phyloP scores from a whole-genome alignment of 2,329 filamentous ascomycete genomes.

The Xylaria sp. region DNA sequence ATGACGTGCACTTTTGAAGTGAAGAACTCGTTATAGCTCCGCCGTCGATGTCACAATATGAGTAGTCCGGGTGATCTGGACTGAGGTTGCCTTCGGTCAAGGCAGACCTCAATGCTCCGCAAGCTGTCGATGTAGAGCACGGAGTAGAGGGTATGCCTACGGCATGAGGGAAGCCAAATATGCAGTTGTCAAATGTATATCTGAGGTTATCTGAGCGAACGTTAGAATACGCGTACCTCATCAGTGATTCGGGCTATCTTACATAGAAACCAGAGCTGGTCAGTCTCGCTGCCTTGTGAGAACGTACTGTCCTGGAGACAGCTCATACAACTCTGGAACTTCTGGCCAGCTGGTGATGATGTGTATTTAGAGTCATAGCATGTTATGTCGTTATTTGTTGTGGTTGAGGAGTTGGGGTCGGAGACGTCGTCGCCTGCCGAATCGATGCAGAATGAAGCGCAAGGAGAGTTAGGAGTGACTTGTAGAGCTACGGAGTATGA shows the following conservation, averaged over 20 bases:
- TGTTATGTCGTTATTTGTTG: conserved; percentile 57
- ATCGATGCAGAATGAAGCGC: conserved; percentile 62
- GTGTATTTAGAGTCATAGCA: conserved; percentile 60
- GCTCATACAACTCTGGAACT: conserved; percentile 61
- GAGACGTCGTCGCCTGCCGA: conserved; percentile 53
- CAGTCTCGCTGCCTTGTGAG: conserved; percentile 59
- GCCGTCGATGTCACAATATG: conserved; percentile 59
- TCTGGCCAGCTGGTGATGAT: conserved; percentile 54
- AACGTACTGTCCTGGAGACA: conserved; percentile 65
- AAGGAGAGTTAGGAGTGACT: conserved; percentile 66
- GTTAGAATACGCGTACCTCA: conserved; percentile 29
- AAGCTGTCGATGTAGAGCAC: conserved; percentile 63
- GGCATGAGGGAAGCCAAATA: conserved; percentile 64
- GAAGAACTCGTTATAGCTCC: conserved; percentile 50
- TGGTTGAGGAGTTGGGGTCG: conserved; percentile 60
- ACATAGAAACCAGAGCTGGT: conserved; percentile 68
- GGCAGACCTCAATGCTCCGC: conserved; percentile 57
- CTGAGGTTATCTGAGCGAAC: conserved; percentile 61
- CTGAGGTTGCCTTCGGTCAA: conserved; percentile 56
- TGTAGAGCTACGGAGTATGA: conserved; percentile 52
- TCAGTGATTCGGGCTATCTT: conserved; percentile 45
- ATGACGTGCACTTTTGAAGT: conserved; percentile 58
- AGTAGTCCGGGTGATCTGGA: conserved; percentile 53
- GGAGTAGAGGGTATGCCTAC: conserved; percentile 58
- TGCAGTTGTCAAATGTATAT: conserved; percentile 63